Evolutionary conservation across 179 eudicot species (phyloP), one percentile per base, ranked within the genome.

Genomic region (Gypsophila paniculata): DNA sequence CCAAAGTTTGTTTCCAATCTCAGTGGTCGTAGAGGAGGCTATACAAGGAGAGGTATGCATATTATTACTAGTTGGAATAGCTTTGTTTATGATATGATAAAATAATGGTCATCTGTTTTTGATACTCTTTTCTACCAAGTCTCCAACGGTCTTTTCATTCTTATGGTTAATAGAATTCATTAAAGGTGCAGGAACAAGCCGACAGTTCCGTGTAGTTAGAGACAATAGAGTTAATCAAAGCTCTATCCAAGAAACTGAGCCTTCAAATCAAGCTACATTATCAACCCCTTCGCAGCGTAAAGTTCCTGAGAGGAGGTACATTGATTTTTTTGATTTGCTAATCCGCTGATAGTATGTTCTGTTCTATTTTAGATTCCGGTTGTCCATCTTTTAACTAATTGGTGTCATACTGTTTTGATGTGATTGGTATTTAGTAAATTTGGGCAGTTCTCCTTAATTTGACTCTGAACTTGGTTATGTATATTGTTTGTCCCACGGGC

Each of bases 181-280:
- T 6, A 12, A 77, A 69, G 79, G 71, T 80, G 84, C 87, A 84
- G 94, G 86, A 73, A 70, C 64, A 46, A 84, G 78, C 74, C 80
- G 77, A 65, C 90, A 92, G 82, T 95, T 90, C 44, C 96, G 99
- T 77, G 89, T 95, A 83, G 96, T 88, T 52, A 85, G 87, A 79
- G 99, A 93, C 83, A 92, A 92, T 77, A 88, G 96, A 76, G 79
- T 81, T 48, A 85, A 81, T 77, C 92, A 82, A 53, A 85, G 73
- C 73, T 53, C 68, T 49, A 77, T 62, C 72, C 72, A 78, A 82
- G 93, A 80, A 74, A 69, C 73, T 68, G 83, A 82, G 81, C 76
- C 82, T 79, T 58, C 74, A 17, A 70, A 64, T 54, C 80, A 70
- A 54, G 77, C 51, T 75, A 60, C 88, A 32, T 72, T 83, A 18